phyloP scores from a whole-genome alignment of 2,329 filamentous ascomycete species.

The Immersiporthe knoxdaviesiana region DNA sequence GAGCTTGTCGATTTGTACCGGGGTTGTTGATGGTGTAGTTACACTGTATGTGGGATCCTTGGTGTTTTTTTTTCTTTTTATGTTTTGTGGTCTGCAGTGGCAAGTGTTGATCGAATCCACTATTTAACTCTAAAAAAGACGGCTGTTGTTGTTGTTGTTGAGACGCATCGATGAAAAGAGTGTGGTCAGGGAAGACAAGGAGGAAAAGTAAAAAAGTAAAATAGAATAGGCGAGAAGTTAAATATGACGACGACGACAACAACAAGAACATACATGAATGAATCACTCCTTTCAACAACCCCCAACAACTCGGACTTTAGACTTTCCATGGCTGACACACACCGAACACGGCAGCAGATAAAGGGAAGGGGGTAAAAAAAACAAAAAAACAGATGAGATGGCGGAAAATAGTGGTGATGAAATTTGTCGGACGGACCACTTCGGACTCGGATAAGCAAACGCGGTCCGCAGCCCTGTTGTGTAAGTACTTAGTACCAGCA shows the following conservation, averaged over 20 bases:
- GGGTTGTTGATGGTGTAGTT: background rate
- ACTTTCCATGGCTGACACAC: background rate
- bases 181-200: background rate
- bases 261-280: background rate
- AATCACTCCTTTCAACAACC: background rate
- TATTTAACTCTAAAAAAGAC: background rate
- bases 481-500: no score
- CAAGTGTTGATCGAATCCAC: background rate
- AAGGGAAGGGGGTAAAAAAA: background rate
- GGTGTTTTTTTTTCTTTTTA: background rate
- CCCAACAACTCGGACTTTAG: background rate
- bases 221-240: no score
- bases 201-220: background rate
- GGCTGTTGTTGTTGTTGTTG: no score
- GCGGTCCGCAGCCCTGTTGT: background rate
- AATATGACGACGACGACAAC: background rate
- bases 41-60: background rate
- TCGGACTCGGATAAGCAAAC: conserved; percentile 16
- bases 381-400: background rate
- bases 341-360: background rate
- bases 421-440: background rate
- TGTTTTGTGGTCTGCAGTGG: background rate
- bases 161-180: background rate
- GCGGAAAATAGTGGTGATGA: background rate
- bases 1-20: background rate